Evolutionary conservation across 73 alveolate species (phyloP), one percentile per base, ranked within the genome.

Genomic region (Halteria grandinella): DNA sequence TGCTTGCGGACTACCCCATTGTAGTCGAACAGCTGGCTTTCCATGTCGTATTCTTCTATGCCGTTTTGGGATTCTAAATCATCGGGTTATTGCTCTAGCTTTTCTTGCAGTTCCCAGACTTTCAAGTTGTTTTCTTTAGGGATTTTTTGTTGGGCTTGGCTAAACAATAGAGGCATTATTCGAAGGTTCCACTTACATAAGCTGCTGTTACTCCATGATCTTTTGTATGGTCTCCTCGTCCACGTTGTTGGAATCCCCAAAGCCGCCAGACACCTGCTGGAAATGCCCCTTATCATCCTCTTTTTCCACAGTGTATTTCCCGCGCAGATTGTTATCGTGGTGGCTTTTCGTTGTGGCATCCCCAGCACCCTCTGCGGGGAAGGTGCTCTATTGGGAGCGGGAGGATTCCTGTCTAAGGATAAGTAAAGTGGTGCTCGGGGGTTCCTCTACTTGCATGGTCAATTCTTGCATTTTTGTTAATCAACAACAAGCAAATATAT

Each of bases 201-300:
- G n/a, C 36, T 57, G 14, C 36, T 57, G 21, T 32, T 28, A 25
- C 21, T 57, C 7, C 7, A 57, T 4, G 15, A 57, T 53, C 29
- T 53, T 7, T 18, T 57, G 36, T 4, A 57, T 8, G 2, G 50
- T 27, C 14, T 25, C 75, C 10, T 27, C 75, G 36, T 57, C 75
- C 8, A 57, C 15, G 15, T 57, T 37, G 6, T 27, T 12, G 2
- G 75, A 57, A 21, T 57, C 75, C 5, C 75, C 75, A 57, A 57
- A 57, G 7, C 75, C 75, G 7, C 75, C 75, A 57, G 55, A 33
- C 8, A 57, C 75, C 21, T 57, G 29, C 18, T 57, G 32, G 10
- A 21, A 57, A 18, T 57, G 36, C 4, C 75, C 75, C 50, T 12
- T 28, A 32, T 57, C 75, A 34, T 57, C 75, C 31, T 57, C 75